Conservation (phyloP, 2,329 filamentous ascomycete species). For the Colletotrichum destructivum region DNA sequence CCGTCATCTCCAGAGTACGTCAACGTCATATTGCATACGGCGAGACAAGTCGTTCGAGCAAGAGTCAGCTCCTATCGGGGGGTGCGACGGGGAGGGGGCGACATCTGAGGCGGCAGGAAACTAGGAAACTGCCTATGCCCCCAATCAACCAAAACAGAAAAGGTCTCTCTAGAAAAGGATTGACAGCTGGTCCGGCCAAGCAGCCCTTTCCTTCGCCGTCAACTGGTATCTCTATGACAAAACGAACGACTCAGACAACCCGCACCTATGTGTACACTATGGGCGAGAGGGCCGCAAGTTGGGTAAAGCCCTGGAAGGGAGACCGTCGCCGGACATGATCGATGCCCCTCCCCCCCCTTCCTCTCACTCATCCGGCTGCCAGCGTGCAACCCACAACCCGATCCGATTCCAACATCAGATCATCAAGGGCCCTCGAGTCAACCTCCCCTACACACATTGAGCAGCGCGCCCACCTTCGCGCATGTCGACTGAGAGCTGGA, state of each 20-base stretch:
- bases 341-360: neutral
- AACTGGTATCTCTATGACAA: conserved; percentile 5
- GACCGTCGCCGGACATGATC: neutral
- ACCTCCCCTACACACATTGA: conserved; percentile 1
- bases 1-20: neutral
- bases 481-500: too few relatives aligned
- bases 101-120: neutral
- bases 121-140: conserved; percentile 13
- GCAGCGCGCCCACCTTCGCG: neutral
- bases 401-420: conserved; percentile 31
- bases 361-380: neutral
- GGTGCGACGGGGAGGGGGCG: neutral
- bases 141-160: neutral
- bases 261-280: neutral
- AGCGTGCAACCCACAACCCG: conserved; percentile 27
- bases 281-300: neutral
- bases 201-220: neutral
- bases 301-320: neutral
- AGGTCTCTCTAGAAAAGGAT: conserved; percentile 1
- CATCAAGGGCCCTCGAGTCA: conserved; percentile 22
- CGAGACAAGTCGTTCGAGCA: conserved; percentile 4
- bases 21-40: conserved; percentile 1
- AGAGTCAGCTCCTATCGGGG: neutral
- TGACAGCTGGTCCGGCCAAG: neutral
- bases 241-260: neutral